Percentiles rank a stretch among this genome's conserved stretches.
phyloP scores from a whole-genome alignment of 73 alveolate species.

The Paramecium pentaurelia region DNA sequence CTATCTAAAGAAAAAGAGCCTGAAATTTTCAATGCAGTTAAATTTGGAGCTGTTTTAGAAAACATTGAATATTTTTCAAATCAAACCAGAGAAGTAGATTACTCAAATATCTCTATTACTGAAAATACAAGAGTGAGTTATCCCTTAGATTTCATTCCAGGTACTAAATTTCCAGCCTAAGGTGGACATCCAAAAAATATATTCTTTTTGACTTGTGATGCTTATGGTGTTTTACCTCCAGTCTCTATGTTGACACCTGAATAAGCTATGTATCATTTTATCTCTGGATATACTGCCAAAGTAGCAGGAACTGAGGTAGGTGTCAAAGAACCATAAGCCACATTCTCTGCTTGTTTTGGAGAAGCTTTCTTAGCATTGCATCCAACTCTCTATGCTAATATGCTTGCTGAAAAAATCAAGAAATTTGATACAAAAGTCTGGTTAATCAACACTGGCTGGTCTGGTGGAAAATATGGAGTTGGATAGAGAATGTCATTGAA shows the following conservation, averaged over 20 bases:
- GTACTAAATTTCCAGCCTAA: slow-evolving; percentile 89
- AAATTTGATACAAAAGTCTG: slow-evolving; percentile 84
- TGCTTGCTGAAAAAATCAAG: slow-evolving; percentile 89
- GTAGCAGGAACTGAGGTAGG: slow-evolving; percentile 97
- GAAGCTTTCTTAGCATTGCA: slow-evolving; percentile 95
- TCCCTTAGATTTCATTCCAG: slow-evolving; percentile 93
- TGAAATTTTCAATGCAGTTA: slow-evolving; percentile 88
- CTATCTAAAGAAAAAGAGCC: slow-evolving; percentile 90
- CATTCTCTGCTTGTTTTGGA: slow-evolving; percentile 98
- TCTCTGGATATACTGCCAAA: slow-evolving; percentile 96
- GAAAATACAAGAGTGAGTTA: slow-evolving; percentile 84
- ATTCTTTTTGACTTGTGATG: slow-evolving; percentile 96
- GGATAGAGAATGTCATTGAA: slow-evolving; percentile 91
- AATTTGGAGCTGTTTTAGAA: slow-evolving; percentile 86
- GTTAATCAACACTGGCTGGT: slow-evolving; percentile 98
- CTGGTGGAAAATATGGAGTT: slow-evolving; percentile 92
- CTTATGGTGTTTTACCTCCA: slow-evolving; percentile 98
- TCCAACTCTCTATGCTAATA: slow-evolving; percentile 90
- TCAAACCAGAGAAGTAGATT: slow-evolving; percentile 81
- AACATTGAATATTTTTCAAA: slow-evolving; percentile 65
- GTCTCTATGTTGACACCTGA: slow-evolving; percentile 88
- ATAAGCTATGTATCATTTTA: slow-evolving; percentile 94
- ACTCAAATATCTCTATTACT: slow-evolving; percentile 75
- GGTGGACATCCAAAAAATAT: slow-evolving; percentile 95
- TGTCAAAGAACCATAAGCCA: slow-evolving; percentile 89